Evolutionary conservation across 2,329 filamentous ascomycete species (phyloP), one percentile per base, ranked within the genome.

Genomic region (Cryphonectria nitschkei): DNA sequence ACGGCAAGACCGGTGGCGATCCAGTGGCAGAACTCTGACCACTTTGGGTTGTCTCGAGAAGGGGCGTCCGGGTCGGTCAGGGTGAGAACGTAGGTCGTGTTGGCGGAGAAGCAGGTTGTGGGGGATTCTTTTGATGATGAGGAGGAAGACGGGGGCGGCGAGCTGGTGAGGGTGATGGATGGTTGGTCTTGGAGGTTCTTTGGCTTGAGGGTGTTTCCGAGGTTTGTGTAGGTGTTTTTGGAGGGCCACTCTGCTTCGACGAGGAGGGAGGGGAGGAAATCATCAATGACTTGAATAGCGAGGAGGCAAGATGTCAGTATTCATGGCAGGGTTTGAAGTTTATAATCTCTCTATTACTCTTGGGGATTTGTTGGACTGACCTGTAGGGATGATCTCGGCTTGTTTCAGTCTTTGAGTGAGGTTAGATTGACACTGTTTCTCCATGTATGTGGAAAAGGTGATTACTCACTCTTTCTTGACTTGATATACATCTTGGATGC

Each of bases 261-360:
- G 54, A 83, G 82, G 68, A 89, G 80, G 8, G 81, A 81, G 7
- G 89, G 88, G 3, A 82, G 77, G 78, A 91, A 91, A 72, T 87
- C 84, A 73, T 90, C 84, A 70, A 91, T 83, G 29, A 91, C 87
- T 87, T 46, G 3, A 41, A 14, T 37, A 19, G 50, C 26, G 0
- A 6, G 43, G 3, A 5, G n/a, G 7, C 32, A 37, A 29, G 13
- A n/a, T 60, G 61, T 63, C n/a, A 74, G 60, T 58, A 14, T 63
- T 19, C 1, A 22, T 46, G 39, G 34, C 11, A 41, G 19, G 19
- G 9, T 14, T 19, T 61, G 19, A 5, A 8, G 1, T 2, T 4
- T 11, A 9, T 19, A n/a, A 13, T 39, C 11, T 39, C 8, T 39
- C 37, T 50, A n/a, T 22, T n/a, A 13, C 2, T 7, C 7, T 14